Evolutionary conservation across 352 stramenopile species (phyloP).

Genomic region (Elongisporangium prolatum): DNA sequence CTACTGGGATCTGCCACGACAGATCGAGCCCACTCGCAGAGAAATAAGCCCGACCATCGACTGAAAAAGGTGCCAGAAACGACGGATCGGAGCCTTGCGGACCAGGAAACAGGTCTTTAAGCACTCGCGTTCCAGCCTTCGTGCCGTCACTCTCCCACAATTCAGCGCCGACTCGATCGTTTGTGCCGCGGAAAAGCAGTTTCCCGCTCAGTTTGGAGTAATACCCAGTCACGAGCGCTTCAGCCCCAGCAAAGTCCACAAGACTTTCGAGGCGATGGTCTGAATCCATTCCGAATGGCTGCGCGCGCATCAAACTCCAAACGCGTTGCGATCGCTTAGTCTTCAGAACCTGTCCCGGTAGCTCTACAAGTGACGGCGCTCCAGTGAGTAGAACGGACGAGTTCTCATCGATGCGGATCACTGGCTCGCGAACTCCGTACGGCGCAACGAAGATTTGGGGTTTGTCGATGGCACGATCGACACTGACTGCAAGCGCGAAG

Average conservation of each 20-base stretch:
- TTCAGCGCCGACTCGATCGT: constrained; percentile 30
- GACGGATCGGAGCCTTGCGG: constrained; percentile 18
- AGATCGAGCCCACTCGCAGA: constrained; percentile 58
- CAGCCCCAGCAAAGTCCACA: constrained; percentile 7
- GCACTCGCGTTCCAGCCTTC: constrained; percentile 40
- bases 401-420: constrained; percentile 36
- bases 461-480: constrained; percentile 29
- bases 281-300: constrained; percentile 18
- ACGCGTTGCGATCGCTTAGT: constrained; percentile 1
- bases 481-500: constrained; percentile 32
- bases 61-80: constrained; percentile 45
- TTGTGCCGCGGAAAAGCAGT: constrained; percentile 31
- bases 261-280: constrained; percentile 15
- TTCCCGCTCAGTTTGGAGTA: constrained; percentile 9
- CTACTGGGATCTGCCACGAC: constrained; percentile 42
- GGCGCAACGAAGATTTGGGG: constrained; percentile 36
- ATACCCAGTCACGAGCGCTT: constrained; percentile 13
- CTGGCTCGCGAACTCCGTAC: constrained; percentile 23
- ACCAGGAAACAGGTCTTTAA: constrained; percentile 65
- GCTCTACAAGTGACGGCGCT: constrained; percentile 15
- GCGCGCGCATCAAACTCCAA: constrained; percentile 26
- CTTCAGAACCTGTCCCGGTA: constrained; percentile 1
- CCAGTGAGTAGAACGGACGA: constrained; percentile 34
- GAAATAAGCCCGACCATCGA: constrained; percentile 77
- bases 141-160: constrained; percentile 82